Evolutionary conservation across 2,329 filamentous ascomycete genomes (phyloP), one percentile per base, ranked within the genome.

Genomic region (Aureobasidium sp.): DNA sequence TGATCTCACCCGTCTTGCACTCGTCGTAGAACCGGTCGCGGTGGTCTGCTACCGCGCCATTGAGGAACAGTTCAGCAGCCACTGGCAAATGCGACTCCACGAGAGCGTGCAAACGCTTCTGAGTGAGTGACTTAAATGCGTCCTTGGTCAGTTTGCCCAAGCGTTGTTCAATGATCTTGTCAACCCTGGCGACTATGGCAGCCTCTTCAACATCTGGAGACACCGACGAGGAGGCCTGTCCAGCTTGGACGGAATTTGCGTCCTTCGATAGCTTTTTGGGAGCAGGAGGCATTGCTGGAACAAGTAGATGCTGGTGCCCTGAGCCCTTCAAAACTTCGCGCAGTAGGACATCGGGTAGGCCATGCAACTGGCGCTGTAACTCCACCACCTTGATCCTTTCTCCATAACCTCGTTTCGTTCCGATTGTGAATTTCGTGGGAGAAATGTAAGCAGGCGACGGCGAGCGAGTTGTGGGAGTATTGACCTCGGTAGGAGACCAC

Each of bases 11-110:
- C 4, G 26, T 27, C 26, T 60, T 39, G 24, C 56, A 60, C 9
- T 60, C 56, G 17, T 60, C 56, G 36, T 60, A 51, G 8, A 51
- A 60, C 7, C 41, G 44, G 34, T 60, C 56, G 36, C 56, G 56
- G 13, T 60, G 37, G 26, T 29, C 24, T 13, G 26, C 56, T 10
- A 60, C 36, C 32, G 56, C 56, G 8, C 46, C 46, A 15, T 51
- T 39, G 10, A 60, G 56, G 20, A 60, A 24, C 8, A 60, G 17
- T 2, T 60, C 56, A 12, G 56, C 46, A 7, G 56, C 56, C 2
- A 60, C 4, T 15, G 56, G 56, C 3, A 60, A 26, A 51, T 43
- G 56, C 8, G 44, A 17, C 9, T 60, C 56, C 8, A 60, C 56
- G 17, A 60, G 32, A 24, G 26, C 12, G 32, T 50, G 9, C 2